A percentile compares a stretch with the other conserved stretches of the same genome.
These are phyloP conservation scores for Rhytidhysteron rufulum DNA, from an alignment of 2,329 filamentous ascomycete genomes.

Conservation along the genomic window DNA sequence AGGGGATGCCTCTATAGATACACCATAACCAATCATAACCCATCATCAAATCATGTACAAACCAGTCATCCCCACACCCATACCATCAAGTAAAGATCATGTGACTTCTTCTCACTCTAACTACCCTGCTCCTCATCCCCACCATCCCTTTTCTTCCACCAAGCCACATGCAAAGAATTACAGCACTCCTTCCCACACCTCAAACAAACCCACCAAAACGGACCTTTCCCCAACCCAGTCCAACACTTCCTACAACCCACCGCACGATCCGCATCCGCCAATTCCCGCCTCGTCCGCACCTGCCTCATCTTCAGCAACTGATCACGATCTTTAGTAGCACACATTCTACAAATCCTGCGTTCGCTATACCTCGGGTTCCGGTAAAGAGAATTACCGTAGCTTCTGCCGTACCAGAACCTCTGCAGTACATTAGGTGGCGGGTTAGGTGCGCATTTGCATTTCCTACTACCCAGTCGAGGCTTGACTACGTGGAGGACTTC, in stretches of 20 bases:
- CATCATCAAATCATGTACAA: too few species aligned
- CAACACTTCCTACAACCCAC: constrained; percentile 14
- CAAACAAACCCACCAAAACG: constrained; percentile 23
- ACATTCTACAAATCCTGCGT: constrained; percentile 10
- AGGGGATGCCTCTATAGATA: too few species aligned
- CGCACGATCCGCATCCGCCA: constrained; percentile 10
- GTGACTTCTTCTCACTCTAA: too few species aligned
- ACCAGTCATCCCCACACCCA: too few species aligned
- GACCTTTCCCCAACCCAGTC: constrained; percentile 11
- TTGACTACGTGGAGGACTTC: neutral
- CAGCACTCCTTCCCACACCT: constrained; percentile 14
- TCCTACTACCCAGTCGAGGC: neutral
- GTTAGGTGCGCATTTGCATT: constrained; percentile 16
- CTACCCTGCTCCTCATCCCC: constrained; percentile 1
- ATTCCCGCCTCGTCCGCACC: constrained; percentile 10
- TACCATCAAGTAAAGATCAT: too few species aligned
- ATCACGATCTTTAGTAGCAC: constrained; percentile 9
- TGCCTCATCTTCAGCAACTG: constrained; percentile 10
- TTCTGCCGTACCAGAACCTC: constrained; percentile 1
- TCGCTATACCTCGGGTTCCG: neutral
- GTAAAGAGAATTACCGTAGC: constrained; percentile 4
- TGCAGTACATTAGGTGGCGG: constrained; percentile 5
- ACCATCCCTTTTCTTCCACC: constrained; percentile 5
- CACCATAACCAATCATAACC: too few species aligned
- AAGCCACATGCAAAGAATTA: constrained; percentile 6